phyloP scores from a whole-genome alignment of 768 basidiomycete species.

The Amanita subjunquillea region DNA sequence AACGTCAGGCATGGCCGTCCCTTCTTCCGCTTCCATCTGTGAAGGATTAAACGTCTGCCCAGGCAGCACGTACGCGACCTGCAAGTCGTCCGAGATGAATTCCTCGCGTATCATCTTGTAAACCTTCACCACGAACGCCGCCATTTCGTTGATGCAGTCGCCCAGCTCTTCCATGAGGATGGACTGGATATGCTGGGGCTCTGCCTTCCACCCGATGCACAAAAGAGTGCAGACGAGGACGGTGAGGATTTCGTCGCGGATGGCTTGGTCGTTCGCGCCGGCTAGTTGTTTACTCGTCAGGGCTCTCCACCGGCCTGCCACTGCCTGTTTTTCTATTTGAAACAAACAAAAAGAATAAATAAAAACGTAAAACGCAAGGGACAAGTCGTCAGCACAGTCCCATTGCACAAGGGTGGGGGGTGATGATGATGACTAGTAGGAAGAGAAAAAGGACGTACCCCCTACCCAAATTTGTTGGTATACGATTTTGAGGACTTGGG shows the following conservation, averaged over 20 bases:
- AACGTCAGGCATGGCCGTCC: not conserved
- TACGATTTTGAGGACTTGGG: not conserved
- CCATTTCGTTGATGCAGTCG: not conserved
- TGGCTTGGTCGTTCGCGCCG: not conserved
- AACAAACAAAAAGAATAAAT: no score
- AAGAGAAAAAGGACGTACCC: not conserved
- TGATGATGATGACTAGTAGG: no score
- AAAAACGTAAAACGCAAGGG: no score
- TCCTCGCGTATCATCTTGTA: conserved; percentile 2
- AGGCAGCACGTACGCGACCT: not conserved
- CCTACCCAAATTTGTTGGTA: not conserved
- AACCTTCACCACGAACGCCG: not conserved
- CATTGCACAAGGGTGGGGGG: no score
- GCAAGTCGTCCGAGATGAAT: conserved; percentile 1
- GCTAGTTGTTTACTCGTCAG: not conserved
- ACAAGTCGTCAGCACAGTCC: no score
- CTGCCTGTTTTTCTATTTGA: conserved; percentile 1
- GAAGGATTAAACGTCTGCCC: not conserved
- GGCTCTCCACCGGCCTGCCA: not conserved
- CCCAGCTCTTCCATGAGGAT: not conserved
- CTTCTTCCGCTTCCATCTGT: not conserved
- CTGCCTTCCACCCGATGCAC: not conserved
- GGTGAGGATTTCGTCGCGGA: not conserved
- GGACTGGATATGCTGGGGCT: not conserved
- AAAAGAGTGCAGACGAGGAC: not conserved